These are phyloP conservation scores for Ramicandelaber brevisporus DNA, from an alignment of 192 early-diverging fungal genomes.

Conservation along the genomic window DNA sequence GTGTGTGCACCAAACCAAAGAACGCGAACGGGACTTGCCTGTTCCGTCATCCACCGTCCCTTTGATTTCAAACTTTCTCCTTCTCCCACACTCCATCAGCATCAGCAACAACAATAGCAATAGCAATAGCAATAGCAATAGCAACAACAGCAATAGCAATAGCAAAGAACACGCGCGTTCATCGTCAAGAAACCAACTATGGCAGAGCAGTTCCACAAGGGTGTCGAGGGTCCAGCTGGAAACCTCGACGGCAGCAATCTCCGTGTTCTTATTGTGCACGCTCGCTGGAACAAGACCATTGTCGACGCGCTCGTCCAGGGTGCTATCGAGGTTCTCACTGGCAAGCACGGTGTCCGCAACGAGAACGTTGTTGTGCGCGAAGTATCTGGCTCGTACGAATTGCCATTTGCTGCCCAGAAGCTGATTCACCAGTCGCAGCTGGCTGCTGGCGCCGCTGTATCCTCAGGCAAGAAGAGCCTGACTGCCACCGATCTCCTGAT, in stretches of 20 bases:
- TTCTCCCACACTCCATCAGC: no score
- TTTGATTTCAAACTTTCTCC: no score
- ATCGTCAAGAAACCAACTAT: slow-evolving; percentile 4
- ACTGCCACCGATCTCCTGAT: no score
- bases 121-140: no score
- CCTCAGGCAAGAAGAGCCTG: no score
- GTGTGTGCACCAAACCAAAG: no score
- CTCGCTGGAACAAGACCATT: slow-evolving; percentile 79
- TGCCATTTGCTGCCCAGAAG: slow-evolving; percentile 66
- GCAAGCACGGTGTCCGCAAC: slow-evolving; percentile 30
- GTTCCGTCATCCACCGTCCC: no score
- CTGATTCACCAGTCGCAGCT: slow-evolving; percentile 44
- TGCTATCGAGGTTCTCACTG: slow-evolving; percentile 31
- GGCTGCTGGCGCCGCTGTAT: no score
- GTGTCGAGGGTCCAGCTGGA: slow-evolving; percentile 24
- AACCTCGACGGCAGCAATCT: slow-evolving; percentile 34
- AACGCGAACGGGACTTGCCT: no score
- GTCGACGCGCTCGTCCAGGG: slow-evolving; percentile 65
- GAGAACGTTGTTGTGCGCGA: slow-evolving; percentile 49
- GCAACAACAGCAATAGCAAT: no score
- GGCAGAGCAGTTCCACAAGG: slow-evolving; percentile 41
- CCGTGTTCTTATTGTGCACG: slow-evolving; percentile 61
- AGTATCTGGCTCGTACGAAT: slow-evolving; percentile 85
- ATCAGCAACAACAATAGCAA: no score
- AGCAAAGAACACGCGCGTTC: no score